Percentiles rank a stretch among this genome's conserved stretches.
Evolutionary conservation across 805 yeast genomes (phyloP).

Genomic region (Torulaspora delbrueckii): DNA sequence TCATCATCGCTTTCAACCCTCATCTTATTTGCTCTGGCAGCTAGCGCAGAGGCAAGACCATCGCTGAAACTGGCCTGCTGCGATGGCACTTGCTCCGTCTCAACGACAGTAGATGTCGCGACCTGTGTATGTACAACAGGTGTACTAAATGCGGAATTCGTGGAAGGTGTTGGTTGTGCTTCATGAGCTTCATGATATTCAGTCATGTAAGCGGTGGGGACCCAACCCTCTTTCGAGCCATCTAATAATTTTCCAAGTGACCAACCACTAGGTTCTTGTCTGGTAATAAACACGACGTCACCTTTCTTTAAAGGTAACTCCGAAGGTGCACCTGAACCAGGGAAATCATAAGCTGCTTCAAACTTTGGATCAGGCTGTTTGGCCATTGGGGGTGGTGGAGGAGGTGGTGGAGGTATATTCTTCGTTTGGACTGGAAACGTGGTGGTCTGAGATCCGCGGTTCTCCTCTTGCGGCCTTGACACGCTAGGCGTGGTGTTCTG

Average conservation of each 20-base stretch:
- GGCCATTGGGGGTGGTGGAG: constrained; percentile 62
- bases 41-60: constrained; percentile 84
- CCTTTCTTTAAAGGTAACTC: constrained; percentile 75
- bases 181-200: constrained; percentile 40
- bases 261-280: constrained; percentile 87
- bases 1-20: constrained; percentile 61
- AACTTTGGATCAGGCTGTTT: constrained; percentile 69
- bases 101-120: constrained; percentile 20
- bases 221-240: constrained; percentile 89
- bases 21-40: constrained; percentile 67
- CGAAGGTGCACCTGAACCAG: constrained; percentile 78
- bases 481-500: background rate
- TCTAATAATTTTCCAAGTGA: constrained; percentile 77
- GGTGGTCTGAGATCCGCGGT: background rate
- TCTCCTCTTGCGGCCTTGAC: background rate
- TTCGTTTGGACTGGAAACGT: constrained; percentile 9
- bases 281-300: constrained; percentile 65
- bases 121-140: constrained; percentile 12
- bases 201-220: constrained; percentile 86
- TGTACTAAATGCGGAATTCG: constrained; percentile 34
- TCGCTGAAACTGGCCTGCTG: constrained; percentile 51
- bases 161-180: constrained; percentile 36
- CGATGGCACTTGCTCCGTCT: constrained; percentile 8
- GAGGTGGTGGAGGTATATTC: constrained; percentile 60
- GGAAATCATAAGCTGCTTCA: constrained; percentile 82